Percentiles rank a stretch among this genome's conserved stretches.
phyloP scores from a whole-genome alignment of 2,329 filamentous ascomycete species.

The Esteya vermicola region DNA sequence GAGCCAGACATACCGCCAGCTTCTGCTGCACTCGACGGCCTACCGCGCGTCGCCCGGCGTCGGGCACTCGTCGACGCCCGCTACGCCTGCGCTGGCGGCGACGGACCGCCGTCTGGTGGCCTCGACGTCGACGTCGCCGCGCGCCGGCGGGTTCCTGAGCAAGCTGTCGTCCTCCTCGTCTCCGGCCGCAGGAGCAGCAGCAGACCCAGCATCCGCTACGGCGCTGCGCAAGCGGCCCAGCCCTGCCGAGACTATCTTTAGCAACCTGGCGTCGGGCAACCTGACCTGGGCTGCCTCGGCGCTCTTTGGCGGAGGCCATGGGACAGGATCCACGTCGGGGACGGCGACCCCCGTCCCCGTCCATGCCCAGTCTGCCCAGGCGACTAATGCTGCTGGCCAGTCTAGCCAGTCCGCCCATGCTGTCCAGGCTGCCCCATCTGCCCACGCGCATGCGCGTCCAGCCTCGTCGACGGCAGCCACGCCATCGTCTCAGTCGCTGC shows the following conservation, averaged over 20 bases:
- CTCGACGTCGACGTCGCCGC: constrained; percentile 6
- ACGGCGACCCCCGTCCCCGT: too few species aligned
- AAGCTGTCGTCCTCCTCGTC: constrained; percentile 15
- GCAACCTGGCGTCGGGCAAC: constrained; percentile 36
- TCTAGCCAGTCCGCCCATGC: too few species aligned
- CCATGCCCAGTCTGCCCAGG: too few species aligned
- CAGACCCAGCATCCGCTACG: not conserved
- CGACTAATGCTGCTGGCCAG: too few species aligned
- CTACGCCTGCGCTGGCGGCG: too few species aligned
- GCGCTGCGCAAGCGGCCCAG: constrained; percentile 45
- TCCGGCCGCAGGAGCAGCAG: constrained; percentile 23
- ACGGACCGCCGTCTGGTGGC: constrained; percentile 17
- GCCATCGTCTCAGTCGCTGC: too few species aligned
- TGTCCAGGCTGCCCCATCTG: too few species aligned
- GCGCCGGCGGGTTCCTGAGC: not conserved
- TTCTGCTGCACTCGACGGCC: constrained; percentile 1
- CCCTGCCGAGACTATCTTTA: constrained; percentile 46
- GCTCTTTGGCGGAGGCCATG: constrained; percentile 15
- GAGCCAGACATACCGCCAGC: constrained; percentile 3
- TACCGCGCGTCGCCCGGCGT: too few species aligned
- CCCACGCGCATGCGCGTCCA: too few species aligned
- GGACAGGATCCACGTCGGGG: not conserved
- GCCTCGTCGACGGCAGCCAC: too few species aligned
- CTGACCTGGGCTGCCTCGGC: constrained; percentile 36
- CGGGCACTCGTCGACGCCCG: too few species aligned